Conservation (phyloP, 2,329 filamentous ascomycete species). For the Endocalyx cinctus region DNA sequence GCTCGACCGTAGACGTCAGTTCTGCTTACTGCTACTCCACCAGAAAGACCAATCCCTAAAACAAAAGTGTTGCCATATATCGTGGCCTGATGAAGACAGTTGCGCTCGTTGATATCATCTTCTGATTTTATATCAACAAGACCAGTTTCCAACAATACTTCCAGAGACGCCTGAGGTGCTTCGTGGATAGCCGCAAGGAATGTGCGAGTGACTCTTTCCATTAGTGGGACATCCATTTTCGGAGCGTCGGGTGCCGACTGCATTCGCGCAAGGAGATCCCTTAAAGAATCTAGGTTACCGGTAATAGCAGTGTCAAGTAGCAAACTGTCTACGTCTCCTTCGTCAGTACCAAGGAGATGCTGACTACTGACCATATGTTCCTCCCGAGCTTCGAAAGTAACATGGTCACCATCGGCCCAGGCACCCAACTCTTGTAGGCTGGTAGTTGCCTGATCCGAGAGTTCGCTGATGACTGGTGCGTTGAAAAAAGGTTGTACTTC, state of each 20-base stretch:
- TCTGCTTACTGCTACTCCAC: constrained; percentile 69
- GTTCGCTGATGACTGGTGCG: constrained; percentile 89
- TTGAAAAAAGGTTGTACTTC: constrained; percentile 99
- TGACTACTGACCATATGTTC: constrained; percentile 64
- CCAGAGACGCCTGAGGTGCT: constrained; percentile 71
- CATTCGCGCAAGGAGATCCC: constrained; percentile 77
- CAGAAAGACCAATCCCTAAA: constrained; percentile 68
- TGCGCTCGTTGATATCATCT: constrained; percentile 96
- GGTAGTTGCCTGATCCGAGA: constrained; percentile 96
- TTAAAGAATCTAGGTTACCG: constrained; percentile 71
- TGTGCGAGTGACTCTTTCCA: constrained; percentile 79
- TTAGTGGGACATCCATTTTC: constrained; percentile 48
- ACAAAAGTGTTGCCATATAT: constrained; percentile 85
- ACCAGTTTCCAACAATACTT: constrained; percentile 71
- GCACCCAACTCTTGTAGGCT: constrained; percentile 90
- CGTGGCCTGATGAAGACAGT: constrained; percentile 92
- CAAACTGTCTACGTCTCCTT: constrained; percentile 84
- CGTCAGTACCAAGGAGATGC: constrained; percentile 68
- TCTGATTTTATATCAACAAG: constrained; percentile 88
- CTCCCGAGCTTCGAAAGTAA: constrained; percentile 65
- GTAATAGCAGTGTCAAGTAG: constrained; percentile 81
- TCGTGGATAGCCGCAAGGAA: constrained; percentile 89
- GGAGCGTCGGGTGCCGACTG: constrained; percentile 45
- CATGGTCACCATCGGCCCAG: constrained; percentile 94
- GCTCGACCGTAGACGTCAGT: constrained; percentile 93